Percentiles rank a stretch among this genome's conserved stretches.
Conservation (phyloP, 2,329 filamentous ascomycete species). For the Aspergillus ibericus region DNA sequence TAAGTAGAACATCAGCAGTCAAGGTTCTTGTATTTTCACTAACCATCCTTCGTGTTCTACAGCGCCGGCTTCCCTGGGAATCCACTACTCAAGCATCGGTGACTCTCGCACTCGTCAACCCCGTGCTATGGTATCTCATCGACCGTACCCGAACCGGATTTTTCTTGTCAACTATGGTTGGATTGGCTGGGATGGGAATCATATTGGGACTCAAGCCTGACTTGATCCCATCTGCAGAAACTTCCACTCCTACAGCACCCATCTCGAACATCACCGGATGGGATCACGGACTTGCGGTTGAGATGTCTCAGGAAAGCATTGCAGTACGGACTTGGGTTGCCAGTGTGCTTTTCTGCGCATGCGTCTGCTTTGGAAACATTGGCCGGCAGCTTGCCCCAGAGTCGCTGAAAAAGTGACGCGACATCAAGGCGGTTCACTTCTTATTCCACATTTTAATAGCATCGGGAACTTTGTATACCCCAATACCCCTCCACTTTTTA, state of each 20-base stretch:
- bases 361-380: conserved; percentile 94
- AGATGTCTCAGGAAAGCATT: conserved; percentile 54
- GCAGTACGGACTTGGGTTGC: conserved; percentile 80
- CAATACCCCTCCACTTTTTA: background rate
- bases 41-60: conserved; percentile 20
- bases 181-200: conserved; percentile 70
- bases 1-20: conserved; percentile 48
- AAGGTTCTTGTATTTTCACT: conserved; percentile 1
- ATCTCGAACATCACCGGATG: conserved; percentile 31
- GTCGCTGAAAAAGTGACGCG: conserved; percentile 19
- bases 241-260: conserved; percentile 30
- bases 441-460: background rate
- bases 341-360: conserved; percentile 91
- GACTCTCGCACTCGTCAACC: conserved; percentile 86
- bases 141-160: conserved; percentile 87
- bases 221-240: conserved; percentile 65
- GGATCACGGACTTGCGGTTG: conserved; percentile 32
- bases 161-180: conserved; percentile 72
- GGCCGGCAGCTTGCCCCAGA: conserved; percentile 69
- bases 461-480: background rate
- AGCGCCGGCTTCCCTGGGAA: conserved; percentile 90
- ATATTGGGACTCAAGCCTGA: conserved; percentile 75
- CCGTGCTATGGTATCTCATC: conserved; percentile 92
- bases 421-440: background rate
- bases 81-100: conserved; percentile 91